These are phyloP conservation scores for Mollisiaceae sp. DNA, from an alignment of 2,329 filamentous ascomycete genomes.

Conservation along the genomic window DNA sequence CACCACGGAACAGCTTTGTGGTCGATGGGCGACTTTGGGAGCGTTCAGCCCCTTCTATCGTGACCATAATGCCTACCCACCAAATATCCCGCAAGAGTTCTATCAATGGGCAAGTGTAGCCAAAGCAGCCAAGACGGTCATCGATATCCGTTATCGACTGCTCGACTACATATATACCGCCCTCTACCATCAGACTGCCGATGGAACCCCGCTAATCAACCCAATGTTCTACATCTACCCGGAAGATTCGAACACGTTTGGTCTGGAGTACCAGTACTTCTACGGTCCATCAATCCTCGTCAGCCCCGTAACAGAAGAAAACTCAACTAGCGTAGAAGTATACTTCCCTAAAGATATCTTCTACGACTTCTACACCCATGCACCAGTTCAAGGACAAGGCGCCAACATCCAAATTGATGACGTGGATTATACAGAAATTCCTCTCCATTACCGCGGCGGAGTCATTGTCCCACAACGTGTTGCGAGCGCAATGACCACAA, in stretches of 20 bases:
- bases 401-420: constrained; percentile 46
- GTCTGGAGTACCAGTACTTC: constrained; percentile 56
- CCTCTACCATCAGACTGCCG: constrained; percentile 61
- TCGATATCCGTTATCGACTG: constrained; percentile 75
- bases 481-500: constrained; percentile 65
- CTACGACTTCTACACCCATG: constrained; percentile 58
- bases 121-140: constrained; percentile 68
- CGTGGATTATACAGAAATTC: constrained; percentile 57
- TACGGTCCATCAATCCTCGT: constrained; percentile 55
- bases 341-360: constrained; percentile 57
- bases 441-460: constrained; percentile 71
- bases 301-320: constrained; percentile 53
- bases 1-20: constrained; percentile 71
- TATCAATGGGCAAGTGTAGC: constrained; percentile 71
- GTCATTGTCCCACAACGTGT: constrained; percentile 66
- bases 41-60: constrained; percentile 79
- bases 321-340: constrained; percentile 50
- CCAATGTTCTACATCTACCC: constrained; percentile 77
- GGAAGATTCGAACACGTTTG: constrained; percentile 51
- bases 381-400: constrained; percentile 49
- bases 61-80: constrained; percentile 65
- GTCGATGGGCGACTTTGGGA: constrained; percentile 76
- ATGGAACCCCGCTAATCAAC: constrained; percentile 69
- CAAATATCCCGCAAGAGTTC: constrained; percentile 68
- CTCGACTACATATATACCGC: constrained; percentile 82